These are phyloP conservation scores for Inosperma sp. DNA, from an alignment of 768 basidiomycete species.

Conservation along the genomic window DNA sequence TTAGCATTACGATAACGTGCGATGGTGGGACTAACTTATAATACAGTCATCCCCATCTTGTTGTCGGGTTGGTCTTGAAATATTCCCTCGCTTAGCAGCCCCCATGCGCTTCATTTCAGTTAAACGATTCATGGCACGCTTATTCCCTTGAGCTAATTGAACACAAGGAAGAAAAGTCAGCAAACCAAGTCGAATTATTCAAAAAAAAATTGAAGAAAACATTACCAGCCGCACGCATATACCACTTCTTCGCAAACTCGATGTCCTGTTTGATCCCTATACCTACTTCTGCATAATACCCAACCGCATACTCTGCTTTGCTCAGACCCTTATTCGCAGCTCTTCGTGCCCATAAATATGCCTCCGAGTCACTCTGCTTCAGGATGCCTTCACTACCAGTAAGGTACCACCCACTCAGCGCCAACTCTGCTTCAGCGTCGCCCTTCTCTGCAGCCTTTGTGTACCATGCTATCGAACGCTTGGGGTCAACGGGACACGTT, in stretches of 20 bases:
- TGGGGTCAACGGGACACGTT: conserved; percentile 88
- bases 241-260: conserved; percentile 96
- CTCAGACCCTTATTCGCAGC: conserved; percentile 95
- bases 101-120: conserved; percentile 94
- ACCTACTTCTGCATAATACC: conserved; percentile 96
- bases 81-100: conserved; percentile 64
- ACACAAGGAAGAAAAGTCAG: conserved; percentile 1
- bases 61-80: conserved; percentile 84
- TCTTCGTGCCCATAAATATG: conserved; percentile 96
- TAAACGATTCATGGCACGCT: conserved; percentile 91
- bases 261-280: conserved; percentile 96
- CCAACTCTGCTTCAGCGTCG: conserved; percentile 90
- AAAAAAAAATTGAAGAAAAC: conserved; percentile 13
- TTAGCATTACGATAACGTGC: too few species aligned
- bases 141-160: conserved; percentile 87
- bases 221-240: conserved; percentile 97
- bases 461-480: conserved; percentile 96
- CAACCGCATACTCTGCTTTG: conserved; percentile 98
- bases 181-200: neutral
- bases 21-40: conserved; percentile 43
- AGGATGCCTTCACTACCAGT: conserved; percentile 93
- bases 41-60: conserved; percentile 94
- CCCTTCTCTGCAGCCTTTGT: conserved; percentile 98
- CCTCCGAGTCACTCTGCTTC: conserved; percentile 97
- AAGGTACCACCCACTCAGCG: conserved; percentile 96